phyloP scores from a whole-genome alignment of 331 rosid species.

The Cydonia oblonga region DNA sequence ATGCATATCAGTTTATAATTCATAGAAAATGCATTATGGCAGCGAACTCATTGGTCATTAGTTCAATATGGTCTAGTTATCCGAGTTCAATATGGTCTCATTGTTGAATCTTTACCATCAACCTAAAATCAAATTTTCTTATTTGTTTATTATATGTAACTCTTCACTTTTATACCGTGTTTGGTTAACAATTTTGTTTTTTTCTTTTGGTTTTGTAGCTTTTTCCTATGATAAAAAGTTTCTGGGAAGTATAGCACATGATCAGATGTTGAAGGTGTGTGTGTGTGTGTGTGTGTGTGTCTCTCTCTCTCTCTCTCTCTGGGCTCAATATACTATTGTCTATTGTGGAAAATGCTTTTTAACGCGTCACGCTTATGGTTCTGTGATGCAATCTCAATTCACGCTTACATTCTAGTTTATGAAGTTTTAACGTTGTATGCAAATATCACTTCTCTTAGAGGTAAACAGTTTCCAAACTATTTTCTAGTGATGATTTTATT shows the following conservation, averaged over 20 bases:
- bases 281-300: conserved; percentile 17
- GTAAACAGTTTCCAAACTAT: neutral
- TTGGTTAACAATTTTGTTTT: conserved; percentile 26
- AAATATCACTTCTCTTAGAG: neutral
- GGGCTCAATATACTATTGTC: no score
- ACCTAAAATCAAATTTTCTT: neutral
- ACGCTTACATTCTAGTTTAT: neutral
- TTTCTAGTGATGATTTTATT: neutral
- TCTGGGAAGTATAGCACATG: conserved; percentile 73
- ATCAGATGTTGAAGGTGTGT: conserved; percentile 54
- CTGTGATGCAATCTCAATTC: neutral
- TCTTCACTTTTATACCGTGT: no score
- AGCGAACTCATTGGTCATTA: neutral
- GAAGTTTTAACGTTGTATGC: neutral
- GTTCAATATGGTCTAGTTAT: neutral
- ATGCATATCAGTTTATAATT: neutral
- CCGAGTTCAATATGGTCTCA: neutral
- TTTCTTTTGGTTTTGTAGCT: conserved; percentile 56
- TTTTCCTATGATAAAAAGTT: conserved; percentile 63
- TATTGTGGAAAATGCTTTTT: neutral
- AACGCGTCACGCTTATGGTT: neutral
- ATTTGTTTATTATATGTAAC: no score
- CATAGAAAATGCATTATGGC: neutral
- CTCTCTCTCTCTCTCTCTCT: conserved; percentile 12
- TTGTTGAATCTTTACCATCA: neutral